These are phyloP conservation scores for Aureobasidium sp. DNA, from an alignment of 2,329 filamentous ascomycete genomes.

Conservation along the genomic window DNA sequence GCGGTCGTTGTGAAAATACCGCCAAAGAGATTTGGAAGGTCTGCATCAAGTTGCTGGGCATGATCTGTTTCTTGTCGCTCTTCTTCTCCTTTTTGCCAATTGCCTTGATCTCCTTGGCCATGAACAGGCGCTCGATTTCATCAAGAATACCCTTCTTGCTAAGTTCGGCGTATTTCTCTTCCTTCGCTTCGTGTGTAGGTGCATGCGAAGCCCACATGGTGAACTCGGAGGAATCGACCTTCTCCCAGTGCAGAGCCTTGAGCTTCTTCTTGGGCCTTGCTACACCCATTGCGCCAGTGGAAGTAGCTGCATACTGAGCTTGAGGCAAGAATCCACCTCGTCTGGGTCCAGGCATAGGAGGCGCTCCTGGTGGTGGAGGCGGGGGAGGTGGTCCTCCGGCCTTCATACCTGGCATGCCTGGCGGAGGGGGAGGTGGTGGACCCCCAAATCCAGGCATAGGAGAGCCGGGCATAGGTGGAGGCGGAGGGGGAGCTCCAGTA, in stretches of 20 bases:
- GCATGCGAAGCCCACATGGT: constrained; percentile 89
- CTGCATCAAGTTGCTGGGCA: constrained; percentile 82
- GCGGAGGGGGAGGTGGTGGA: constrained; percentile 39
- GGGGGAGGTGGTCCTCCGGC: constrained; percentile 47
- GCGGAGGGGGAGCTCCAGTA: constrained; percentile 31
- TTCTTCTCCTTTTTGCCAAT: constrained; percentile 69
- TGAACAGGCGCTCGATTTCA: constrained; percentile 94
- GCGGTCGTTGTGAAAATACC: constrained; percentile 79
- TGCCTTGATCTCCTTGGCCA: constrained; percentile 92
- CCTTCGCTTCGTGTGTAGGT: constrained; percentile 78
- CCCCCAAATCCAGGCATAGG: constrained; percentile 42
- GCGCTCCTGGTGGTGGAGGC: constrained; percentile 59
- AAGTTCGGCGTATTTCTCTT: constrained; percentile 92
- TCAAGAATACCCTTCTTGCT: constrained; percentile 92
- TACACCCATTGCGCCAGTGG: constrained; percentile 65
- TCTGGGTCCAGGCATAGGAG: constrained; percentile 52
- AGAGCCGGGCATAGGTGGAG: constrained; percentile 39
- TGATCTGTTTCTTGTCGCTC: constrained; percentile 95
- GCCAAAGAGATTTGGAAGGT: constrained; percentile 88
- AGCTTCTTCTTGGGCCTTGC: constrained; percentile 97
- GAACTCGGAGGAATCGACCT: constrained; percentile 84
- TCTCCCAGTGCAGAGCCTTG: constrained; percentile 98
- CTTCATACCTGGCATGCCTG: constrained; percentile 44
- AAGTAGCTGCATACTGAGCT: constrained; percentile 46
- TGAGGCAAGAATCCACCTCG: constrained; percentile 68